Percentiles rank a stretch among this genome's conserved stretches.
phyloP scores from a whole-genome alignment of 164 flowering plant species.

The Paratinospora sagittata region DNA sequence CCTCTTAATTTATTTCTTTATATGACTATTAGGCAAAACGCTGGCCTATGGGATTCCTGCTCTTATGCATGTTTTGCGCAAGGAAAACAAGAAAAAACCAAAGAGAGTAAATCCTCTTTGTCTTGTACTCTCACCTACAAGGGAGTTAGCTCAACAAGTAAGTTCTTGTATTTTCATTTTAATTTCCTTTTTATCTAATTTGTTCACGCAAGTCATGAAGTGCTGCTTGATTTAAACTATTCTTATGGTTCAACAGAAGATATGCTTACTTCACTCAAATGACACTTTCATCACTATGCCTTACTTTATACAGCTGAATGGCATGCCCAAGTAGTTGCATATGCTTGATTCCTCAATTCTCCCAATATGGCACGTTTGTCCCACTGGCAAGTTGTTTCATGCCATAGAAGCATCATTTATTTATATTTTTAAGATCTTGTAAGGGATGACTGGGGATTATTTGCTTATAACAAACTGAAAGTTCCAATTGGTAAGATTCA shows the following conservation, averaged over 20 bases:
- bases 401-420: background rate
- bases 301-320: background rate
- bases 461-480: too few species aligned
- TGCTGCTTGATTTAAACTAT: background rate
- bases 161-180: conserved; percentile 10
- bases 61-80: conserved; percentile 64
- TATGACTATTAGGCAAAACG: conserved; percentile 65
- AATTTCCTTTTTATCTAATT: background rate
- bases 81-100: conserved; percentile 35
- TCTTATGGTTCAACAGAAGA: background rate
- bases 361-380: background rate
- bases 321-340: background rate
- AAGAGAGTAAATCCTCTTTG: conserved; percentile 56
- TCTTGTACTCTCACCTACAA: conserved; percentile 91
- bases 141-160: conserved; percentile 97
- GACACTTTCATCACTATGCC: background rate
- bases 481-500: too few species aligned
- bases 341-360: background rate
- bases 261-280: background rate
- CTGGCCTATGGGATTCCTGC: conserved; percentile 95
- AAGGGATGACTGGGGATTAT: too few species aligned
- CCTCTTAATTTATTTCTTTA: background rate
- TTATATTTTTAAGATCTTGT: too few species aligned
- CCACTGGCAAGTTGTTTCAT: background rate
- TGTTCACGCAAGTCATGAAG: background rate